Evolutionary conservation across 805 yeast species (phyloP), one percentile per base, ranked within the genome.

Genomic region (Candida montana): DNA sequence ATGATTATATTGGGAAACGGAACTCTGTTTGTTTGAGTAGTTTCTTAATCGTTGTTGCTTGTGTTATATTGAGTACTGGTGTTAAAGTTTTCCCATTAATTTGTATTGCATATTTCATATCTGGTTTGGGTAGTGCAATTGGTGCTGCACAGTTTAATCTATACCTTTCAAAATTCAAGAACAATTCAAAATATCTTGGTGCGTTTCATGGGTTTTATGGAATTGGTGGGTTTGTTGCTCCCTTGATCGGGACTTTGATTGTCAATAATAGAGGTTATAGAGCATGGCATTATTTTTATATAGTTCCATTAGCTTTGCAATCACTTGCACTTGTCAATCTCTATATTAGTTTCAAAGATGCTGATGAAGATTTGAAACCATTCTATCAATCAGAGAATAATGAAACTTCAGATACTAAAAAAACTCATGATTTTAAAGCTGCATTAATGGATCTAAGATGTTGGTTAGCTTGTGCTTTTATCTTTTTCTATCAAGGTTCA

Each of bases 181-280:
- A 52, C 17, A 65, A 73, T 15, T 68, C 80, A 7, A 65, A 65
- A 26, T 71, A 71, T 46, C 58, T 79, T 33, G 80, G 84, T 1
- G 59, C 64, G 34, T 69, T 71, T 50, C 87, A 81, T 57, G 86
- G 82, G 0, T 52, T 63, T 9, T 81, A 80, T 54, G 88, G 88
- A 2, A 31, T 75, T 3, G 87, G 87, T 10, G 87, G 85, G 2
- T 71, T 79, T 6, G 45, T 75, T 2, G 69, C 83, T 5, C 87
- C 88, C 2, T 54, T 79, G 32, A 59, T 77, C 21, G 80, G 79
- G 3, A 77, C 83, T 0, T 61, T 71, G 0, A 64, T 80, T 69
- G 69, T 76, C 13, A 63, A 68, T 33, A 46, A 55, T 1, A 78
- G 77, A 3, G 77, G 77, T 3, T 54, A 50, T 24, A 26, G 29